Conservation (phyloP, 768 basidiomycete species). For the Podaxis sp. region DNA sequence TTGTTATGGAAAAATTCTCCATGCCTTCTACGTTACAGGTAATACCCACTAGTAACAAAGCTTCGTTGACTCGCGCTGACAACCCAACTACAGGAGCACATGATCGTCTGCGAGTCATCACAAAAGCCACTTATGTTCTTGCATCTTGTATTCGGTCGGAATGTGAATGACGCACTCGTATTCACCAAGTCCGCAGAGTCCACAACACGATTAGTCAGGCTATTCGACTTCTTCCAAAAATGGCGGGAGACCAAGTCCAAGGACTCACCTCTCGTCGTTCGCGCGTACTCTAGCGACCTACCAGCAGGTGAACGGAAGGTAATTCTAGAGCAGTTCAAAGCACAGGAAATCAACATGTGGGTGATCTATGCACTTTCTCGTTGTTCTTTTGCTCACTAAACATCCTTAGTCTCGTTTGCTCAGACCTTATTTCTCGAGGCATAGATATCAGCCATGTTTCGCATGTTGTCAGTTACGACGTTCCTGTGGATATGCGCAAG, state of each 20-base stretch:
- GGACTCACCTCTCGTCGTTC: constrained; percentile 41
- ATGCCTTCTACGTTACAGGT: constrained; percentile 81
- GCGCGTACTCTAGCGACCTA: constrained; percentile 88
- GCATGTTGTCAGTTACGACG: constrained; percentile 94
- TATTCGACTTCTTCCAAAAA: constrained; percentile 79
- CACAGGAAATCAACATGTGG: constrained; percentile 81
- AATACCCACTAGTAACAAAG: background rate
- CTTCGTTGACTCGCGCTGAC: background rate
- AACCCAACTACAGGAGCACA: constrained; percentile 65
- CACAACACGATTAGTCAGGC: constrained; percentile 72
- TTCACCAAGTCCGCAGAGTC: constrained; percentile 99
- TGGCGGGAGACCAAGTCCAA: constrained; percentile 15
- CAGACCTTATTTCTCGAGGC: constrained; percentile 93
- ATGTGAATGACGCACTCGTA: constrained; percentile 72
- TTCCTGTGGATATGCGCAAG: constrained; percentile 95
- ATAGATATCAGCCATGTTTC: constrained; percentile 92
- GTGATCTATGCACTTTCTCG: constrained; percentile 20
- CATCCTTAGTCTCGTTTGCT: constrained; percentile 78
- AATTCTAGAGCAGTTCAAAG: constrained; percentile 79
- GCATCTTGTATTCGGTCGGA: constrained; percentile 68
- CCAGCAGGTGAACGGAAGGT: constrained; percentile 65
- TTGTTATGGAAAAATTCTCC: constrained; percentile 73
- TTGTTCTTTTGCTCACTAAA: constrained; percentile 1
- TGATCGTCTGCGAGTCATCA: constrained; percentile 74
- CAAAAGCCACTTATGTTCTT: constrained; percentile 90